Evolutionary conservation across 106 monocot genomes (phyloP).

Genomic region (Apostasia shenzhenica): DNA sequence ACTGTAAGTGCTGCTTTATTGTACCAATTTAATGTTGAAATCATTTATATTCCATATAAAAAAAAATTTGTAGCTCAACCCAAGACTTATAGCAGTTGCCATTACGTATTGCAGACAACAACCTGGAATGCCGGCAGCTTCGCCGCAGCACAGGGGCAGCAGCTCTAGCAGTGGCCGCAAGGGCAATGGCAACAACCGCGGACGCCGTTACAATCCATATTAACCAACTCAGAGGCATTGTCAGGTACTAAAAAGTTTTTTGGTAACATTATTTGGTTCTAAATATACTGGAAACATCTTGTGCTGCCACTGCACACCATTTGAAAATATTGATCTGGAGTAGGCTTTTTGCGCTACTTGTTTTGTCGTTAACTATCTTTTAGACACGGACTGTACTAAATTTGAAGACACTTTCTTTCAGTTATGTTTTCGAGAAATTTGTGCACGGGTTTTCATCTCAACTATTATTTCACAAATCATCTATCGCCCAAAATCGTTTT

Average conservation of each 20-base stretch:
- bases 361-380: too few relatives aligned
- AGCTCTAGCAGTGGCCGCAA: conserved; percentile 10
- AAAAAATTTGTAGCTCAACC: background rate
- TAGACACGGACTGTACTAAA: too few relatives aligned
- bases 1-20: conserved; percentile 32
- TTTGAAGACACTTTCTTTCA: too few relatives aligned
- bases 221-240: background rate
- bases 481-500: too few relatives aligned
- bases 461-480: too few relatives aligned
- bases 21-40: background rate
- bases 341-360: too few relatives aligned
- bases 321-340: too few relatives aligned
- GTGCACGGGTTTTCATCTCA: too few relatives aligned
- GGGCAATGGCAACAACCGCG: conserved; percentile 7
- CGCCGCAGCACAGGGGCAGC: conserved; percentile 5
- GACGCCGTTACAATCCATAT: conserved; percentile 20
- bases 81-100: background rate
- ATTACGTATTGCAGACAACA: conserved; percentile 28
- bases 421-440: too few relatives aligned
- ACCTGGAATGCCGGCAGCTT: conserved; percentile 19
- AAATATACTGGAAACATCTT: background rate
- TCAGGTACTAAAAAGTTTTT: background rate
- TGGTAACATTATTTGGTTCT: background rate
- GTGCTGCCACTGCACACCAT: too few relatives aligned
- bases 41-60: background rate